Conservation (phyloP, 169 alveolate species). For the Toxoplasma gondii region DNA sequence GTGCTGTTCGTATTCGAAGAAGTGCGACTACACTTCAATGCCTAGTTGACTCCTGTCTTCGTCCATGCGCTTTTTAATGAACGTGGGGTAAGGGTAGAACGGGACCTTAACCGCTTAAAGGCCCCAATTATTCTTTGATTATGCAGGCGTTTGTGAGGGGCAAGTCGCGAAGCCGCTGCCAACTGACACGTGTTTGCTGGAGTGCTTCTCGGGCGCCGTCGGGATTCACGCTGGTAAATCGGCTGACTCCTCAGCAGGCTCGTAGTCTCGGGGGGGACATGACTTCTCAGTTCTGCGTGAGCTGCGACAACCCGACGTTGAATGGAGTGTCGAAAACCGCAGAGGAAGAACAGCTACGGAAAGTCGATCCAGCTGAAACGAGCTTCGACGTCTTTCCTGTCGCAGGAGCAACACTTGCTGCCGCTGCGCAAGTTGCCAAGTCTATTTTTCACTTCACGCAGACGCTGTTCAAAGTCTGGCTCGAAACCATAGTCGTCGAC, state of each 20-base stretch:
- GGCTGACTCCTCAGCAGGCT: slow-evolving; percentile 62
- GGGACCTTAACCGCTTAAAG: too few relatives aligned
- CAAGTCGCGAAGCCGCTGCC: slow-evolving; percentile 56
- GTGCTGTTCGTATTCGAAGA: too few relatives aligned
- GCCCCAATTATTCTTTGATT: neutral
- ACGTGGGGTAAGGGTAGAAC: too few relatives aligned
- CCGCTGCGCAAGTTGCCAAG: slow-evolving; percentile 59
- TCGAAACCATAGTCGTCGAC: slow-evolving; percentile 65
- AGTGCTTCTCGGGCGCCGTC: slow-evolving; percentile 59
- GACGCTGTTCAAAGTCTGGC: slow-evolving; percentile 62
- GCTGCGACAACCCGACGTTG: slow-evolving; percentile 62
- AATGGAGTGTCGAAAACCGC: neutral
- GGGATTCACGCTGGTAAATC: slow-evolving; percentile 66
- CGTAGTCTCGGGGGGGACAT: slow-evolving; percentile 55
- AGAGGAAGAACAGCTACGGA: slow-evolving; percentile 41
- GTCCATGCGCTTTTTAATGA: too few relatives aligned
- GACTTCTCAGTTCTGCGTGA: slow-evolving; percentile 66
- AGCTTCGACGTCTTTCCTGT: slow-evolving; percentile 57
- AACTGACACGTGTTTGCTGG: slow-evolving; percentile 69
- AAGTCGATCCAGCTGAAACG: slow-evolving; percentile 35
- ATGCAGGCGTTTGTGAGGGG: slow-evolving; percentile 65
- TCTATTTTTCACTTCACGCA: slow-evolving; percentile 57
- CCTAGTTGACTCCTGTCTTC: too few relatives aligned
- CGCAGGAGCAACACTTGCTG: slow-evolving; percentile 61
- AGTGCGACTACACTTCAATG: too few relatives aligned